Conservation (phyloP, 2,329 filamentous ascomycete species). For the Celoporthe dispersa region DNA sequence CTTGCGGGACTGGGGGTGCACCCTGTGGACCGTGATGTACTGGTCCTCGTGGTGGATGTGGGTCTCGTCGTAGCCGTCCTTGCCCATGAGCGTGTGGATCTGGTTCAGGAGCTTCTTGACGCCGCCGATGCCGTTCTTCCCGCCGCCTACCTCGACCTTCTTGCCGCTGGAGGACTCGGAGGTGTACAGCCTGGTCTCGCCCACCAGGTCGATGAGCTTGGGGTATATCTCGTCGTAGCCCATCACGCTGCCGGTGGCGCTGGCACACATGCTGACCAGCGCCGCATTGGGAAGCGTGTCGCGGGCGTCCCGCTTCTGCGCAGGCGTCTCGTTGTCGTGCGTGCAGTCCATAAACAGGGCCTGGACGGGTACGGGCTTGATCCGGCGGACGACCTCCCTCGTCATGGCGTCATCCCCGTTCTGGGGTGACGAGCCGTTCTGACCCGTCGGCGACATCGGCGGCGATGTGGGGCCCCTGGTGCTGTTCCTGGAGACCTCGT, state of each 20-base stretch:
- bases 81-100: slow-evolving; percentile 94
- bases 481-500: slow-evolving; percentile 74
- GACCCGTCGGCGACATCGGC: slow-evolving; percentile 34
- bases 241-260: slow-evolving; percentile 94
- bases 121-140: slow-evolving; percentile 83
- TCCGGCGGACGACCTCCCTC: slow-evolving; percentile 73
- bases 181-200: slow-evolving; percentile 82
- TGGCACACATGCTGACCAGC: slow-evolving; percentile 93
- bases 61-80: slow-evolving; percentile 91
- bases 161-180: slow-evolving; percentile 70
- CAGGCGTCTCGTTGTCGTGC: slow-evolving; percentile 95
- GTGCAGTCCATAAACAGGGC: slow-evolving; percentile 99
- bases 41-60: slow-evolving; percentile 96
- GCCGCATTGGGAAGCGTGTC: slow-evolving; percentile 95
- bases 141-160: slow-evolving; percentile 67
- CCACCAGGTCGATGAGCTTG: slow-evolving; percentile 87
- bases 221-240: slow-evolving; percentile 98
- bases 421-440: slow-evolving; percentile 39
- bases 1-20: slow-evolving; percentile 89
- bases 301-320: slow-evolving; percentile 90
- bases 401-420: slow-evolving; percentile 44
- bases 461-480: slow-evolving; percentile 41
- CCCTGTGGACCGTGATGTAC: slow-evolving; percentile 93
- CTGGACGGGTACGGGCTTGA: slow-evolving; percentile 87
- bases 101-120: slow-evolving; percentile 93